Percentiles rank a stretch among this genome's conserved stretches.
phyloP scores from a whole-genome alignment of 805 yeast species.

The Candida qinlingensis region DNA sequence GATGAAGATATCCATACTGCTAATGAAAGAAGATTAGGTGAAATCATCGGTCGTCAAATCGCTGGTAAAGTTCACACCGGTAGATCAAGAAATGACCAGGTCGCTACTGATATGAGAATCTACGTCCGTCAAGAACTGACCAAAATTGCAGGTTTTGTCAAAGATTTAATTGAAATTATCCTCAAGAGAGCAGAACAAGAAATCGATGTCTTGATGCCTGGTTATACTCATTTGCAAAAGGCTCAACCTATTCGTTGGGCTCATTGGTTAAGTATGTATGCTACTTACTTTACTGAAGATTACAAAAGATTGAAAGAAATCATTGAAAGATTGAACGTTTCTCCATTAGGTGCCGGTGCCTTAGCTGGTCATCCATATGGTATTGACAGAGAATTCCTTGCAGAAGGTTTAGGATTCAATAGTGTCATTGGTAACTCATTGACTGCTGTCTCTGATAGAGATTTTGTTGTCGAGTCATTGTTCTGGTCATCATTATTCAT shows the following conservation, averaged over 20 bases:
- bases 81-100: conserved; percentile 97
- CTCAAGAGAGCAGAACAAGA: conserved; percentile 75
- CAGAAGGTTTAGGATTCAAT: conserved; percentile 70
- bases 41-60: conserved; percentile 85
- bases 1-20: conserved; percentile 99
- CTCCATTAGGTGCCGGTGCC: conserved; percentile 97
- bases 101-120: conserved; percentile 97
- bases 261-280: conserved; percentile 93
- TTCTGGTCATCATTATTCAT: conserved; percentile 94
- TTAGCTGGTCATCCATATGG: conserved; percentile 99
- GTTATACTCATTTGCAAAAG: conserved; percentile 96
- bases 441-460: conserved; percentile 97
- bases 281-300: conserved; percentile 91
- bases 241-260: conserved; percentile 99
- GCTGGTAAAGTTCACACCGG: conserved; percentile 99
- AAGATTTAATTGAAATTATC: conserved; percentile 61
- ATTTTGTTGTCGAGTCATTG: conserved; percentile 90
- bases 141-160: conserved; percentile 50
- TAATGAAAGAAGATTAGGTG: conserved; percentile 96
- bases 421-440: conserved; percentile 92
- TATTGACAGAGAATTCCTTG: conserved; percentile 90
- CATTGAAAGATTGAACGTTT: conserved; percentile 73
- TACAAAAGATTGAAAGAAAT: conserved; percentile 79
- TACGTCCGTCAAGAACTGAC: conserved; percentile 75
- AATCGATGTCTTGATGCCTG: conserved; percentile 94